phyloP scores from a whole-genome alignment of 805 yeast genomes.

The Tetrapisispora pingtungensis region DNA sequence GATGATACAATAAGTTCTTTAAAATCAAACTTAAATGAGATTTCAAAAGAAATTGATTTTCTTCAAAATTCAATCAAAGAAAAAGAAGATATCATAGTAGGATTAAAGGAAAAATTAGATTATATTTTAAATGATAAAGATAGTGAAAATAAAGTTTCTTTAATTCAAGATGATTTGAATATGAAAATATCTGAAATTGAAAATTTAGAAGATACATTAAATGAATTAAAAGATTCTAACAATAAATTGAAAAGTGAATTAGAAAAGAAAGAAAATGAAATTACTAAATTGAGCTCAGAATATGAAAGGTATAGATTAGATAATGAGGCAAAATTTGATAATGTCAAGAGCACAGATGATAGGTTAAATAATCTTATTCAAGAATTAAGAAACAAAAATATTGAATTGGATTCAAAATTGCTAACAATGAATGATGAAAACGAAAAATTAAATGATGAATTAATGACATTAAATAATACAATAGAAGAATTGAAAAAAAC shows the following conservation, averaged over 20 bases:
- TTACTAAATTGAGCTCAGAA: background rate
- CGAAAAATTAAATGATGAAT: background rate
- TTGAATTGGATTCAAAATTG: background rate
- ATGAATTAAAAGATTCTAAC: background rate
- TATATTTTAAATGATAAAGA: background rate
- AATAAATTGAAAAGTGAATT: background rate
- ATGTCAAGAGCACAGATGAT: background rate
- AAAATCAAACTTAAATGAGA: conserved; percentile 3
- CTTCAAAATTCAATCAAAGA: background rate
- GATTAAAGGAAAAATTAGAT: background rate
- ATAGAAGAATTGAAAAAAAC: conserved; percentile 5
- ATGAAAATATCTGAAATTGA: background rate
- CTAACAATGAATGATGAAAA: conserved; percentile 1
- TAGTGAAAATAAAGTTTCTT: background rate
- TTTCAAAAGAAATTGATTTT: background rate
- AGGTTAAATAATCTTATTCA: background rate
- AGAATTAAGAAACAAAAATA: background rate
- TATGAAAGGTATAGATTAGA: conserved; percentile 1
- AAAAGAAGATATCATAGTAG: background rate
- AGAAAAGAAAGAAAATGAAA: background rate
- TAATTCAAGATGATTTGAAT: background rate
- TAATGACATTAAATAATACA: background rate
- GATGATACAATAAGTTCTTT: conserved; percentile 1
- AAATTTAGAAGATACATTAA: background rate
- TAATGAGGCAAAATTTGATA: background rate